Base-by-base conservation (phyloP, 2,329 filamentous ascomycete species). In the Exophiala mesophila region DNA sequence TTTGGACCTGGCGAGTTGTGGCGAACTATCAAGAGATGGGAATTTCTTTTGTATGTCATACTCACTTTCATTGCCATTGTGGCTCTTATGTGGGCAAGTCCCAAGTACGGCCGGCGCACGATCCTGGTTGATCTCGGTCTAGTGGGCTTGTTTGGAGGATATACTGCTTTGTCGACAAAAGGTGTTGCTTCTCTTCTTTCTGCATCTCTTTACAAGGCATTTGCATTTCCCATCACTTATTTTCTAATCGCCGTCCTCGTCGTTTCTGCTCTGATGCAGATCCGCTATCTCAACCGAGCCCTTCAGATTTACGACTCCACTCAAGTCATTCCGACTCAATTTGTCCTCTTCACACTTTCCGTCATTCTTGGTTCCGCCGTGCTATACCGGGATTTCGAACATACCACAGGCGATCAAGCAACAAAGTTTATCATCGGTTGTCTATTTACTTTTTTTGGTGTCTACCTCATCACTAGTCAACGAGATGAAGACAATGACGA, bases 281-380 rank as follows among this genome's bases (percentile, higher is more conserved):
- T 98, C 56, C 90, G 88, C 60, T 98, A 97, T 61, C 78, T 98
- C 61, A 98, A 97, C 68, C 85, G 79, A 38, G 82, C 83, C 1
- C 72, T 98, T 39, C 89, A 96, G 62, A 81, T 86, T 34, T 98
- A 97, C 68, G 88, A 96, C 63, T 95, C 92, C 5, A 98, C 92
- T 0, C 88, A 96, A 62, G 92, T 98, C 55, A 98, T 98, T 50
- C 92, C 92, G 0, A 92, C 92, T 10, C 92, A 98, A 59, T 98
- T 98, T 57, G 92, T 98, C 36, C 78, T 94, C 50, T 98, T 98
- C 63, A 98, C 92, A 0, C 73, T 98, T 5, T 94, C 86, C 4
- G 92, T 97, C 50, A 97, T 98, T 55, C 74, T 95, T 38, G 92
- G 92, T 43, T 96, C 89, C 57, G 90, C 90, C 1, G 76, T 98